Evolutionary conservation across 148 eudicot species (phyloP).

Genomic region (Vaccinium corymbosum): DNA sequence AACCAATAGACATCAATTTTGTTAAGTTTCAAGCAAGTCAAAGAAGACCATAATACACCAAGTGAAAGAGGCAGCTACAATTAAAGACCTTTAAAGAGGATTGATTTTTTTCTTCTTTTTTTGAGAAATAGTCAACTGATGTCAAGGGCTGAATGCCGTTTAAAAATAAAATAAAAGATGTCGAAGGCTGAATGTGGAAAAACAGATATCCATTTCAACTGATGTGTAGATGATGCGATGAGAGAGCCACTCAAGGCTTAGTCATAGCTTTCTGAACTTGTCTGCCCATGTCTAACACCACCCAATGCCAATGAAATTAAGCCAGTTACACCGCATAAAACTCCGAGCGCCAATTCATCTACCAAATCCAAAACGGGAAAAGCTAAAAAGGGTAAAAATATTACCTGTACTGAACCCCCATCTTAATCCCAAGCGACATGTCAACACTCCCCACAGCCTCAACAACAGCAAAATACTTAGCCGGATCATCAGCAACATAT

Average conservation of each 20-base stretch:
- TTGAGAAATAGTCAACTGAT: too few relatives aligned
- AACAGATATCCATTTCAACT: background rate
- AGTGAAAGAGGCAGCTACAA: background rate
- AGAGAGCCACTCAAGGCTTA: background rate
- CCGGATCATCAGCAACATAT: conserved; percentile 67
- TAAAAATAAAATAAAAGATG: too few relatives aligned
- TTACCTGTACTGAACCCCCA: conserved; percentile 90
- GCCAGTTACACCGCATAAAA: background rate
- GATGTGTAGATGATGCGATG: background rate
- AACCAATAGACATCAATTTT: background rate
- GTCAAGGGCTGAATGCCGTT: too few relatives aligned
- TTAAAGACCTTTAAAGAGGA: too few relatives aligned
- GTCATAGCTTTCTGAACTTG: background rate
- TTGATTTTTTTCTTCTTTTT: too few relatives aligned
- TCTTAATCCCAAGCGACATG: conserved; percentile 80
- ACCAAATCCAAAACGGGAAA: background rate
- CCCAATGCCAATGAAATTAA: background rate
- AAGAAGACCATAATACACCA: background rate
- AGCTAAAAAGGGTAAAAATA: background rate
- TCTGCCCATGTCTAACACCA: background rate
- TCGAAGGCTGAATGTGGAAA: background rate
- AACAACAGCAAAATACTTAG: conserved; percentile 65
- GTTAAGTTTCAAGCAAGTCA: background rate
- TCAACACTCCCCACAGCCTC: conserved; percentile 88
- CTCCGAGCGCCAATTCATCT: background rate